These are phyloP conservation scores for Neurospora sp. DNA, from an alignment of 495 filamentous ascomycete species.

Conservation along the genomic window DNA sequence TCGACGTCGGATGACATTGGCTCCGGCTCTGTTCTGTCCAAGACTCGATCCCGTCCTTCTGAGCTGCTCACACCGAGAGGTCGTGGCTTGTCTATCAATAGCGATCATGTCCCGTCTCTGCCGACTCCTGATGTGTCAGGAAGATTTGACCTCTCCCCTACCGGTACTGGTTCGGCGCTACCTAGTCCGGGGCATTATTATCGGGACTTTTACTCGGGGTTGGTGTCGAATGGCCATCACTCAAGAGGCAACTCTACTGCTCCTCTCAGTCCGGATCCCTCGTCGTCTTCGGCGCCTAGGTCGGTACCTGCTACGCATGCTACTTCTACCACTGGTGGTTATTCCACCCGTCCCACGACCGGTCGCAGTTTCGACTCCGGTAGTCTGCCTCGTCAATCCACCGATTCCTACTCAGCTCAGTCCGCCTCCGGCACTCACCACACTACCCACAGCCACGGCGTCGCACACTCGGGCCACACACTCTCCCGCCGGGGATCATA, in stretches of 20 bases:
- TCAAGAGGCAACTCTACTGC: constrained; percentile 26
- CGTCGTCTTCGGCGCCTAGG: constrained; percentile 17
- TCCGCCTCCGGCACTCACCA: constrained; percentile 3
- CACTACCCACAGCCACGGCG: neutral
- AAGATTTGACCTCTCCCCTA: constrained; percentile 44
- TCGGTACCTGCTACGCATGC: constrained; percentile 3
- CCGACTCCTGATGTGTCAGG: constrained; percentile 49
- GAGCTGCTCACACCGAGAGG: constrained; percentile 29
- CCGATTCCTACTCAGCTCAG: constrained; percentile 28
- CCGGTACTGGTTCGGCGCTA: constrained; percentile 14
- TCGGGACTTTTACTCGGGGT: constrained; percentile 35
- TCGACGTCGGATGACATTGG: constrained; percentile 33
- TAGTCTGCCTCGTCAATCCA: constrained; percentile 31
- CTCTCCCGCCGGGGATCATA: neutral
- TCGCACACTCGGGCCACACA: constrained; percentile 21
- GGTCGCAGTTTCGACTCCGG: constrained; percentile 41
- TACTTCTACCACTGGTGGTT: constrained; percentile 6
- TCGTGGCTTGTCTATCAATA: constrained; percentile 51
- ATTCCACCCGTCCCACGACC: constrained; percentile 36
- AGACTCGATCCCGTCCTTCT: constrained; percentile 26
- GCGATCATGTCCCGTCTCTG: constrained; percentile 52
- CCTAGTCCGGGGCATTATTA: constrained; percentile 43
- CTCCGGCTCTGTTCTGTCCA: constrained; percentile 24
- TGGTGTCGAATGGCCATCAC: constrained; percentile 21
- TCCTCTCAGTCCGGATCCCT: constrained; percentile 31